phyloP scores from a whole-genome alignment of 2,329 filamentous ascomycete species.

The Monascus ruber region DNA sequence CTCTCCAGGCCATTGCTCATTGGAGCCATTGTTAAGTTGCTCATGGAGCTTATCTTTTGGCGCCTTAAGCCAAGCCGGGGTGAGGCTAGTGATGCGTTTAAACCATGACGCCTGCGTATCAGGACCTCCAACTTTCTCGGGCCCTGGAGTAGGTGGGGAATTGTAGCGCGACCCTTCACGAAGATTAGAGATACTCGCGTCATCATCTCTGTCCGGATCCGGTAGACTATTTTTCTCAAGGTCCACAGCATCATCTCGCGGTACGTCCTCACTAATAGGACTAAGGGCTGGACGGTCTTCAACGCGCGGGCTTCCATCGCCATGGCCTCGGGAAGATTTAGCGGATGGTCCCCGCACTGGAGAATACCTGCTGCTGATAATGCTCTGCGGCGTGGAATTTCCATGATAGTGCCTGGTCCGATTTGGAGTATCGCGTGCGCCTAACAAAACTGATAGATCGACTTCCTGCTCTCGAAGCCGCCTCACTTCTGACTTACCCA shows the following conservation, averaged over 20 bases:
- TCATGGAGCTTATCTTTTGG: slow-evolving; percentile 10
- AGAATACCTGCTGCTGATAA: slow-evolving; percentile 8
- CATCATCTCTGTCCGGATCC: slow-evolving; percentile 4
- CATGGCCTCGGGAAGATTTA: slow-evolving; percentile 6
- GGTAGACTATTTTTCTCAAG: slow-evolving; percentile 6
- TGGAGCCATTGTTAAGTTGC: slow-evolving; percentile 6
- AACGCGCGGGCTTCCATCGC: slow-evolving; percentile 6
- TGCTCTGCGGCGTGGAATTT: slow-evolving; percentile 18
- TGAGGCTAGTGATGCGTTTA: slow-evolving; percentile 21
- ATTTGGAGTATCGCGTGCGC: slow-evolving; percentile 24
- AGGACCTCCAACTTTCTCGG: slow-evolving; percentile 5
- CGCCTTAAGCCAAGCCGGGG: slow-evolving; percentile 24
- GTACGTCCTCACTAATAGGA: slow-evolving; percentile 8
- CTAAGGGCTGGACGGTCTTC: too few species aligned
- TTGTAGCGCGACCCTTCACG: slow-evolving; percentile 8
- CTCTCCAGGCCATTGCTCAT: slow-evolving; percentile 4
- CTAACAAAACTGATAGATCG: slow-evolving; percentile 22
- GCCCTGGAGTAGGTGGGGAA: slow-evolving; percentile 13
- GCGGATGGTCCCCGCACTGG: slow-evolving; percentile 6
- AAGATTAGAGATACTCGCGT: slow-evolving; percentile 6
- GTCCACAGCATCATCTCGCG: neutral
- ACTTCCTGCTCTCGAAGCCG: slow-evolving; percentile 24
- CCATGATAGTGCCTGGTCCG: slow-evolving; percentile 25
- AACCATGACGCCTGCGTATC: slow-evolving; percentile 25
- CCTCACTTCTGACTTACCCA: slow-evolving; percentile 22